Evolutionary conservation across 1,284 basidiomycete genomes (phyloP).

Genomic region (Apiotrichum gamsii): DNA sequence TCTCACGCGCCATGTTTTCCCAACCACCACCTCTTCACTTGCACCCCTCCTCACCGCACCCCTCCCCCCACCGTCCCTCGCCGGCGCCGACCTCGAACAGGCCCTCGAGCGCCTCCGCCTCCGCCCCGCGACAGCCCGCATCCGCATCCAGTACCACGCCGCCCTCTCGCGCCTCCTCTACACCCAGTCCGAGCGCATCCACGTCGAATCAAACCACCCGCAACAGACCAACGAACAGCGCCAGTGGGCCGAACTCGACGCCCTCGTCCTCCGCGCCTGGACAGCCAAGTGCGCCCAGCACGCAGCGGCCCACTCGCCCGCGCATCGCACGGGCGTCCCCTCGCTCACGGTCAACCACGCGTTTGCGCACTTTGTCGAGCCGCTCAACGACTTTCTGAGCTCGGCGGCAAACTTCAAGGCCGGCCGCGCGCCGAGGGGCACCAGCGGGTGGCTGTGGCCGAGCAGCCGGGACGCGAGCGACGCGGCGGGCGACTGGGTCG

Average conservation of each 20-base stretch:
- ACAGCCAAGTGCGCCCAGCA: neutral
- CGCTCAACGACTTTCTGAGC: slow-evolving; percentile 5
- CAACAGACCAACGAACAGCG: neutral
- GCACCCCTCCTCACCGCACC: too few relatives aligned
- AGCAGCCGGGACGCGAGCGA: neutral
- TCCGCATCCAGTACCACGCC: slow-evolving; percentile 7
- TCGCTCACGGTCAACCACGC: neutral
- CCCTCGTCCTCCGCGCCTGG: neutral
- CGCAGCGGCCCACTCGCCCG: neutral
- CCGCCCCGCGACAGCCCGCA: neutral
- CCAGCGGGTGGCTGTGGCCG: slow-evolving; percentile 2
- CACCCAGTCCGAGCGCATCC: neutral
- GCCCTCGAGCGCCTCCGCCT: neutral
- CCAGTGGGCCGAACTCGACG: neutral
- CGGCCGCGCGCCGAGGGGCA: neutral
- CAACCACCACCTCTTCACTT: neutral
- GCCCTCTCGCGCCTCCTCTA: neutral
- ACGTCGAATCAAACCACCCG: neutral
- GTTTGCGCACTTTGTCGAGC: neutral
- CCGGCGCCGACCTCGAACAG: slow-evolving; percentile 1
- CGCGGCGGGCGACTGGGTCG: slow-evolving; percentile 1
- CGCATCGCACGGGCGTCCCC: neutral
- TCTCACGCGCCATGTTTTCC: slow-evolving; percentile 6
- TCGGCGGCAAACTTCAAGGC: neutral
- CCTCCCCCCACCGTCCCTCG: neutral